Base-by-base conservation (phyloP, 106 monocot genomes). In the Amphibolis antarctica region DNA sequence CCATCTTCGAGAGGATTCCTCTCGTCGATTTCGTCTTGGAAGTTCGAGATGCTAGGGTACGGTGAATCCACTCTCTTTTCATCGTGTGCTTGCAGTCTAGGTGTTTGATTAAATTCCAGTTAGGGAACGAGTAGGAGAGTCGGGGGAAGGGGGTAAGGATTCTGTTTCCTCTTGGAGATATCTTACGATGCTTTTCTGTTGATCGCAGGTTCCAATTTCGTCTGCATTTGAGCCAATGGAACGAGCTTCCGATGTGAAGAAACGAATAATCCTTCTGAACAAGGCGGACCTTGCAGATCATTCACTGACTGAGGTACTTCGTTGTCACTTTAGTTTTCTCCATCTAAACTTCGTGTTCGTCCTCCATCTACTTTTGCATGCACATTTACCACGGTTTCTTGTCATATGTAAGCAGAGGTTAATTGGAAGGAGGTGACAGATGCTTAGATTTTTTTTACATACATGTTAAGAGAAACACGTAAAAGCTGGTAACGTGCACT, bases 281-380 rank as follows among this genome's bases (percentile, higher is more conserved):
- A 87, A 92, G 71, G 61, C 71, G 19, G 92, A 92, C 58, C 81
- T 87, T 49, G 87, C 87, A 18, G 76, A 88, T 60, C 64, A 58
- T 17, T 70, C 65, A 28, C 59, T 63, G 42, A 85, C 82, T 4
- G 74, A 92, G 68, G 87, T 92, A 60, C 17, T 43, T 18, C 18
- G 11, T 29, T 48, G 48, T 12, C 19, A 54, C 36, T 36, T 36
- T 7, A 36, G 4, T 36, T 36, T 36, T 36, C 36, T 36, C 7
- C 36, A 36, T 36, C 36, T 7, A 36, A 36, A 4, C 36, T 36
- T 36, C 7, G 36, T 36, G 36, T 36, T 36, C 7, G 7, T 36
- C 36, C 36, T 36, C 2, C 7, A 36, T 36, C 4, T 36, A 7
- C 36, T 7, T 4, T 36, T 36, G 36, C 7, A 36, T 36, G 36